phyloP scores from a whole-genome alignment of 2,329 filamentous ascomycete genomes.

The Pseudopyricularia javanii region DNA sequence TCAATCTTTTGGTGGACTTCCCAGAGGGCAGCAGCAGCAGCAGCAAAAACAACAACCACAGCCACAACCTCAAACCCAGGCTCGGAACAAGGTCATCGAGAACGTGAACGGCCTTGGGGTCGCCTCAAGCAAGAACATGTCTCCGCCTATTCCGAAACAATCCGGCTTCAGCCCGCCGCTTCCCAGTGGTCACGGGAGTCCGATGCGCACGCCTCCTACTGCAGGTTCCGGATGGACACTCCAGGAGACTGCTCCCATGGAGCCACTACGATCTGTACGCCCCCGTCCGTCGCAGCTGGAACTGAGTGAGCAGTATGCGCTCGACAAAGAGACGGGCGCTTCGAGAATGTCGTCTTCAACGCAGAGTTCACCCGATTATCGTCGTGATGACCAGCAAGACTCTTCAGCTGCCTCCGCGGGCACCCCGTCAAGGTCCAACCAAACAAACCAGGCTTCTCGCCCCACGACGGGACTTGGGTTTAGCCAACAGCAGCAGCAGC shows the following conservation, averaged over 20 bases:
- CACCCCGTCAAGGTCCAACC: not conserved
- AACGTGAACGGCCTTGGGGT: not conserved
- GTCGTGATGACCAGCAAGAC: not conserved
- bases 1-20: conserved; percentile 1
- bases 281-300: conserved; percentile 19
- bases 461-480: not conserved
- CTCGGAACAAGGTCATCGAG: not conserved
- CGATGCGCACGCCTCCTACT: conserved; percentile 27
- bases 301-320: conserved; percentile 20
- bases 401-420: not conserved
- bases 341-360: conserved; percentile 1
- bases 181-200: conserved; percentile 15
- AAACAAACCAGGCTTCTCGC: not conserved
- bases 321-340: conserved; percentile 39
- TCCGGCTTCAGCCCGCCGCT: conserved; percentile 1
- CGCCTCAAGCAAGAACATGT: conserved; percentile 12
- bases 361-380: not conserved
- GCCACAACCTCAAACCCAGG: conserved; percentile 1
- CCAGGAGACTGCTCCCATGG: conserved; percentile 39
- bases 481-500: conserved; percentile 11
- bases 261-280: conserved; percentile 30
- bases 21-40: no score
- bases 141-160: conserved; percentile 4
- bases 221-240: conserved; percentile 37
- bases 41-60: conserved; percentile 5